A percentile compares a stretch with the other conserved stretches of the same genome.
These are phyloP conservation scores for Tephrocybe sp. DNA, from an alignment of 768 basidiomycete genomes.

Conservation along the genomic window DNA sequence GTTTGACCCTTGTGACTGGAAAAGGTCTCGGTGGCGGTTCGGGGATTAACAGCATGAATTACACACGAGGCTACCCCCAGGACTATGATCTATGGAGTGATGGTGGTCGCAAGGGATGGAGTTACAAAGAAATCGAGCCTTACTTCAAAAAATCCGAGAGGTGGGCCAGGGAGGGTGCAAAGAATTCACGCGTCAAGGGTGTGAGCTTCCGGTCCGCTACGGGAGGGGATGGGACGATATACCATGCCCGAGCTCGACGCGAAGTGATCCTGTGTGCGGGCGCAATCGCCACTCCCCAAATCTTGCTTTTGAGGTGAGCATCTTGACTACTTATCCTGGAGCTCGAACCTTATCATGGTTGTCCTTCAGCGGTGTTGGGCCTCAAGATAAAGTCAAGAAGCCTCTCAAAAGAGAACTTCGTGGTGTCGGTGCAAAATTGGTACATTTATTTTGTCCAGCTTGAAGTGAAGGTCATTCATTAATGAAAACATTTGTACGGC, in stretches of 20 bases:
- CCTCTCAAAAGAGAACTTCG: slow-evolving; percentile 28
- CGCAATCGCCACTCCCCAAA: slow-evolving; percentile 38
- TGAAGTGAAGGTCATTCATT: not conserved
- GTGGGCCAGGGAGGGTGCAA: not conserved
- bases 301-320: slow-evolving; percentile 34
- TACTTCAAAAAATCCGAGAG: slow-evolving; percentile 25
- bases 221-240: not conserved
- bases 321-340: no score
- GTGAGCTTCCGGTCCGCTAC: slow-evolving; percentile 1
- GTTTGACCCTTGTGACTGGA: slow-evolving; percentile 19
- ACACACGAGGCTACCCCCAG: slow-evolving; percentile 24
- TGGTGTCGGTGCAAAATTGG: slow-evolving; percentile 32
- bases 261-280: slow-evolving; percentile 36
- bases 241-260: slow-evolving; percentile 4
- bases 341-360: no score
- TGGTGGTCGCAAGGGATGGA: slow-evolving; percentile 26
- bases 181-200: not conserved
- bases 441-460: slow-evolving; percentile 12
- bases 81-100: slow-evolving; percentile 28
- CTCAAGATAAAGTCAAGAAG: slow-evolving; percentile 27
- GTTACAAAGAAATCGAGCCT: slow-evolving; percentile 22
- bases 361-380: slow-evolving; percentile 46
- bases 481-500: not conserved
- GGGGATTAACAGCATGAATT: slow-evolving; percentile 27
- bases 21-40: slow-evolving; percentile 29